These are phyloP conservation scores for Ambispora gerdemannii DNA, from an alignment of 192 early-diverging fungal genomes.

Conservation along the genomic window DNA sequence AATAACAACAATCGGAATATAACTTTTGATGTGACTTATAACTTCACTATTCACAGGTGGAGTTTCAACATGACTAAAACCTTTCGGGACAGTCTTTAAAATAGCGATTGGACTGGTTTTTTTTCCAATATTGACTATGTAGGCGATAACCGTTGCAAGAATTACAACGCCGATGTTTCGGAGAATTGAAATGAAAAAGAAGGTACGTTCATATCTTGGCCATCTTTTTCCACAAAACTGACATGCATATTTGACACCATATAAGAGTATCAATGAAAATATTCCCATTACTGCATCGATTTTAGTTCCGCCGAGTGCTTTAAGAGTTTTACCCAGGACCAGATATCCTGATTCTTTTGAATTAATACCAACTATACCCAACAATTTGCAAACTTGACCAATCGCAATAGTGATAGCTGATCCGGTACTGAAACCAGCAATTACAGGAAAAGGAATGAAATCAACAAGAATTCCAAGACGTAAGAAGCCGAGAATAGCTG, in stretches of 20 bases:
- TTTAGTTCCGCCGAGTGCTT: conserved; percentile 38
- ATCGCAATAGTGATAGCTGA: conserved; percentile 77
- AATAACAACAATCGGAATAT: conserved; percentile 66
- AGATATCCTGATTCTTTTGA: conserved; percentile 69
- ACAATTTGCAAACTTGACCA: conserved; percentile 64
- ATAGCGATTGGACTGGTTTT: conserved; percentile 54
- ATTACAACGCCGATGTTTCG: conserved; percentile 76
- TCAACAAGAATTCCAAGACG: conserved; percentile 85
- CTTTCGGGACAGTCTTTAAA: conserved; percentile 71
- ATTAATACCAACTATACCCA: conserved; percentile 75
- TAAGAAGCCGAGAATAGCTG: conserved; percentile 71
- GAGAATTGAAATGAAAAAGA: conserved; percentile 67
- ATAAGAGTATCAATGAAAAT: conserved; percentile 41
- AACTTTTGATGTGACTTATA: conserved; percentile 47
- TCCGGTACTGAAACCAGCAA: conserved; percentile 87
- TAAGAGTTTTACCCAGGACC: conserved; percentile 70
- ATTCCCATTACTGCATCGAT: conserved; percentile 64
- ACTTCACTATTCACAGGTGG: conserved; percentile 51
- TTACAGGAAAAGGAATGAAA: conserved; percentile 78
- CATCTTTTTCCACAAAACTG: conserved; percentile 42
- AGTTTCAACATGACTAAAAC: conserved; percentile 62
- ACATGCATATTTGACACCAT: conserved; percentile 38
- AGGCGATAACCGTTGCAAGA: conserved; percentile 71
- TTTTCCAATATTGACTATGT: conserved; percentile 48
- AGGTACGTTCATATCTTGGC: conserved; percentile 43